phyloP scores from a whole-genome alignment of 2,329 filamentous ascomycete genomes.

The Pleoardoris graminearum region DNA sequence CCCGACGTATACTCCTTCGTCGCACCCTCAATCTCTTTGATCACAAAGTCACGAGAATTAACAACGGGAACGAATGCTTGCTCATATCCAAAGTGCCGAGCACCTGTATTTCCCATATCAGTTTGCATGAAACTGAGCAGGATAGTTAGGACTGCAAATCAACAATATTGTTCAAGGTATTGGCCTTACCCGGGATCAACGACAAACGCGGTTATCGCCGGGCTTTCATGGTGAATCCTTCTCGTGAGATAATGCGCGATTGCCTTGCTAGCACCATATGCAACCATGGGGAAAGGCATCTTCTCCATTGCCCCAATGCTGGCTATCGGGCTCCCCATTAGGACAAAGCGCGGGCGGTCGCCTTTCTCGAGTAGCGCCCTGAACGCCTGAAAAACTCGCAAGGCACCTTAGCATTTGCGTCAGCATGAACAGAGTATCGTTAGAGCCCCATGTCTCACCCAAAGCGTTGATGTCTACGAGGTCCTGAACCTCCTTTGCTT shows the following conservation, averaged over 20 bases:
- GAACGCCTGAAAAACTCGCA: background rate
- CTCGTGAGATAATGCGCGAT: conserved; percentile 1
- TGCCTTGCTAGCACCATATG: conserved; percentile 5
- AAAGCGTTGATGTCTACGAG: background rate
- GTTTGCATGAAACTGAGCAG: conserved; percentile 6
- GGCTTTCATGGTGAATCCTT: conserved; percentile 1
- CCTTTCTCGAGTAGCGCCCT: background rate
- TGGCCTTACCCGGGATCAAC: background rate
- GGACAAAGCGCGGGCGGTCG: background rate
- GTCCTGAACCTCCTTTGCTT: background rate
- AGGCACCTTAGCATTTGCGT: background rate
- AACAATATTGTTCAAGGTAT: background rate
- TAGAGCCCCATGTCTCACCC: background rate
- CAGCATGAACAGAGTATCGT: background rate
- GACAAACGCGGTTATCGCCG: background rate
- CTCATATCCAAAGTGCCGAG: conserved; percentile 1
- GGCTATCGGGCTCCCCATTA: conserved; percentile 1
- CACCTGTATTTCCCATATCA: background rate
- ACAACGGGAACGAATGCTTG: background rate
- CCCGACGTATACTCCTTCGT: background rate
- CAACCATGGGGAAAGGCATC: conserved; percentile 1
- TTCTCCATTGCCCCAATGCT: conserved; percentile 6
- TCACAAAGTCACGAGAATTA: background rate
- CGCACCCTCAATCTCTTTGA: background rate
- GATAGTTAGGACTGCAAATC: too few species aligned